Evolutionary conservation across 345 rosid species (phyloP), one percentile per base, ranked within the genome.

Genomic region (Populus simonii): DNA sequence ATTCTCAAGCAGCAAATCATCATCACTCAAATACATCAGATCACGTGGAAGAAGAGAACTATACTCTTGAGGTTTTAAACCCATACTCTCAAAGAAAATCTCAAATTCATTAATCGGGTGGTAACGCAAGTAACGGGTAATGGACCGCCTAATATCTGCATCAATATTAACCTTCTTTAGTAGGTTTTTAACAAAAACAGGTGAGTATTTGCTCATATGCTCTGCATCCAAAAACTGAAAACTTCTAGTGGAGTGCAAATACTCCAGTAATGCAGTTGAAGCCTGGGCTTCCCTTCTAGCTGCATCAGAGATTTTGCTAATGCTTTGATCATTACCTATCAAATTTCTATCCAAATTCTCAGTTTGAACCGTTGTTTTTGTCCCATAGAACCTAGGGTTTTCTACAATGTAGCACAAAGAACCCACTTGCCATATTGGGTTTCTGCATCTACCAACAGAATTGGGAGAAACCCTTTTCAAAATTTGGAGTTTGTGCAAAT

Each of bases 41-140:
- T 90, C 85, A 10, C 78, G 80, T 0, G 83, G 92, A 81, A 94
- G 92, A 27, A 90, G 71, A 38, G 76, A 63, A 18, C 61, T 17
- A 71, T 84, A 81, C 78, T 90, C 94, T 3, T 41, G 53, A 55
- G 87, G 92, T 49, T 86, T 72, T 80, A 94, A 72, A 65, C 98
- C 98, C 66, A 90, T 61, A 76, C 97, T 93, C 90, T 94, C 95
- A 53, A 88, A 89, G 86, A 93, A 94, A 16, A 94, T 94, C 80
- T 94, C 97, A 39, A 91, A 93, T 84, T 94, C 98, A 72, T 93
- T 94, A 75, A 93, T 89, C 51, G 97, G 98, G 67, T 90, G 88
- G 70, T 89, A 93, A 49, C 89, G 87, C 73, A 94, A 71, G 81
- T 81, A 89, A 80, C 89, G 92, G 2, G 85, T 23, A 47, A 92